Conservation (phyloP, 768 basidiomycete species). For the Chalciporus chontae region DNA sequence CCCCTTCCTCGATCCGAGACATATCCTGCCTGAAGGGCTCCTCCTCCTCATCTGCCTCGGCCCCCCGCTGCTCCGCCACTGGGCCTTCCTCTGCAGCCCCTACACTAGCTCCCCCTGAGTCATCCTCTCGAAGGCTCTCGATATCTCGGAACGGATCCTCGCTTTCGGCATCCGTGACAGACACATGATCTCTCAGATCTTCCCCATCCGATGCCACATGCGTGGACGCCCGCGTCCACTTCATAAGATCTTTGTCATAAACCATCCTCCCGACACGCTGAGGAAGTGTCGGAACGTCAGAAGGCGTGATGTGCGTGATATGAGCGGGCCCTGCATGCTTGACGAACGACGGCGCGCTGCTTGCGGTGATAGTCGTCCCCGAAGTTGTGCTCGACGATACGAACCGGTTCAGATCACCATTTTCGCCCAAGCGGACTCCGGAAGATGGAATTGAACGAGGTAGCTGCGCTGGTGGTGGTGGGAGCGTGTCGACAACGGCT, state of each 20-base stretch:
- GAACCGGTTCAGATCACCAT: constrained; percentile 81
- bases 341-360: constrained; percentile 76
- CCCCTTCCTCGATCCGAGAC: constrained; percentile 47
- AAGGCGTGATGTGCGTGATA: constrained; percentile 76
- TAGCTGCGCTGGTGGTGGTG: constrained; percentile 31
- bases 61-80: constrained; percentile 8
- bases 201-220: constrained; percentile 29
- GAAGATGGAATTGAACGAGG: constrained; percentile 45
- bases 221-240: constrained; percentile 71
- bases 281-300: constrained; percentile 71
- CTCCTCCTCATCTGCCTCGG: constrained; percentile 14
- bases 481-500: constrained; percentile 23
- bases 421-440: constrained; percentile 48
- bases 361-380: constrained; percentile 64
- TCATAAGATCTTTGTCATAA: constrained; percentile 79
- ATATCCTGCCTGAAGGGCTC: constrained; percentile 15
- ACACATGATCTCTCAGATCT: constrained; percentile 29
- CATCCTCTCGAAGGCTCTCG: constrained; percentile 76
- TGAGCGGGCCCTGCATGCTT: constrained; percentile 80
- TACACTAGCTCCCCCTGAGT: constrained; percentile 29
- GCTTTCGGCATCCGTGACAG: constrained; percentile 46
- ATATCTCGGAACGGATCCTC: constrained; percentile 93
- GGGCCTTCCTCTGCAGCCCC: background rate
- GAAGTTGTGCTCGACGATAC: constrained; percentile 87
- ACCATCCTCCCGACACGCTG: constrained; percentile 85